A percentile compares a stretch with the other conserved stretches of the same genome.
phyloP scores from a whole-genome alignment of 768 basidiomycete genomes.

The Lentinus brumalis region DNA sequence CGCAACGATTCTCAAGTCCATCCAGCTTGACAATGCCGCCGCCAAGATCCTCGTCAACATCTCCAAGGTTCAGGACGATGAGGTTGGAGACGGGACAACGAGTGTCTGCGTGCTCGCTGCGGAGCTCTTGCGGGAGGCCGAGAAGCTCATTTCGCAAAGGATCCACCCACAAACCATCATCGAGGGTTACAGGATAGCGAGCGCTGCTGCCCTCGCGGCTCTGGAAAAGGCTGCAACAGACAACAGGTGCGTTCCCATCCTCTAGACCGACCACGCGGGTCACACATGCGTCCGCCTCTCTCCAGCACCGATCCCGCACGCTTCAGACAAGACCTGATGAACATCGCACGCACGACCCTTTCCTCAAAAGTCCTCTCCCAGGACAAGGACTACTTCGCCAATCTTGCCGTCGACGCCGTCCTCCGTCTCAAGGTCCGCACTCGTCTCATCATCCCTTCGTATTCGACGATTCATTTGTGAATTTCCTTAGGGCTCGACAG shows the following conservation, averaged over 20 bases:
- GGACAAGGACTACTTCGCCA: constrained; percentile 98
- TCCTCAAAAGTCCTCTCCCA: constrained; percentile 96
- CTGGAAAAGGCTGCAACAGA: constrained; percentile 83
- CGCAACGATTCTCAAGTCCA: constrained; percentile 96
- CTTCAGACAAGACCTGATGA: constrained; percentile 91
- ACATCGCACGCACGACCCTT: constrained; percentile 94
- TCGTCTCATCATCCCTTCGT: neutral
- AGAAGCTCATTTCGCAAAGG: constrained; percentile 87
- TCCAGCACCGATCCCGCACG: constrained; percentile 64
- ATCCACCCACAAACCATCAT: constrained; percentile 99
- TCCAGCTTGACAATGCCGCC: constrained; percentile 96
- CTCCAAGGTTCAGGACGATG: constrained; percentile 99
- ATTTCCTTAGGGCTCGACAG: constrained; percentile 76
- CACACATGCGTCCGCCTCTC: neutral
- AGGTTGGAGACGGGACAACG: constrained; percentile 96
- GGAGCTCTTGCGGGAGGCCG: constrained; percentile 91
- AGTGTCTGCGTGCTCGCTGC: constrained; percentile 89
- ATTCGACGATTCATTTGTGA: neutral
- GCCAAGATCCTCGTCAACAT: constrained; percentile 99
- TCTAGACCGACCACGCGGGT: neutral
- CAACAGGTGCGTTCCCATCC: constrained; percentile 56
- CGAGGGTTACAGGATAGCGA: constrained; percentile 95
- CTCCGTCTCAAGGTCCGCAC: constrained; percentile 77
- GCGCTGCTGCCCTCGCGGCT: constrained; percentile 78
- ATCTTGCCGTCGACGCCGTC: constrained; percentile 96